Evolutionary conservation across 768 basidiomycete genomes (phyloP), one percentile per base, ranked within the genome.

Genomic region (Pleurotus tuoliensis): DNA sequence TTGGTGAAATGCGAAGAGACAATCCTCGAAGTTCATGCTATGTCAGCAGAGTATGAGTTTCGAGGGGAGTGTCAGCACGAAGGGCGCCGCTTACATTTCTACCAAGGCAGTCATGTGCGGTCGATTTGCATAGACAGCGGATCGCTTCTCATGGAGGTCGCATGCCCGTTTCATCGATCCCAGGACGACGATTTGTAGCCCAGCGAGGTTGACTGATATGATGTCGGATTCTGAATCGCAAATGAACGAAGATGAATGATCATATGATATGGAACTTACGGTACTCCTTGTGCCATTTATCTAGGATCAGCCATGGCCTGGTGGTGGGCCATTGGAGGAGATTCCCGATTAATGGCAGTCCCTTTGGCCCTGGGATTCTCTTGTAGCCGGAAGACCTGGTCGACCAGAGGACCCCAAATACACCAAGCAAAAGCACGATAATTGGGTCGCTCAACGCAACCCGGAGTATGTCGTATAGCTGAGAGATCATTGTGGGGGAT

Each of bases 231-330:
- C 22, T 24, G n/a, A n/a, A 24, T 48, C 8, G 30, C 30, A 34
- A 34, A 11, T n/a, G 15, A 34, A 34, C 24, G 16, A 12, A 24
- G 11, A 24, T 7, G 24, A 7, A 16, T 7, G 7, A 9, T 34
- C n/a, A 2, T n/a, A 48, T 18, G 22, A 16, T 24, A 15, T 48
- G 49, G 20, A 3, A 56, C 24, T 1, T 44, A 71, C 71, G 71
- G 56, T 72, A 74, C 16, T 62, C 58, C 44, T 67, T 67, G 5
- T 55, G 59, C 73, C 70, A 72, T 47, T 72, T 61, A 22, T 63
- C 62, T 52, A 67, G 71, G 5, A 56, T 62, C 12, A 67, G 34
- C 71, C 72, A 72, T 15, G 66, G 63, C 41, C 63, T 64, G 15
- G 63, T 56, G 7, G 56, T 55, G 5, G 67, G 68, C 44, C 68